Percentiles rank a stretch among this genome's conserved stretches.
These are phyloP conservation scores for Dioscorea alata DNA, from an alignment of 106 monocot genomes.

Conservation along the genomic window DNA sequence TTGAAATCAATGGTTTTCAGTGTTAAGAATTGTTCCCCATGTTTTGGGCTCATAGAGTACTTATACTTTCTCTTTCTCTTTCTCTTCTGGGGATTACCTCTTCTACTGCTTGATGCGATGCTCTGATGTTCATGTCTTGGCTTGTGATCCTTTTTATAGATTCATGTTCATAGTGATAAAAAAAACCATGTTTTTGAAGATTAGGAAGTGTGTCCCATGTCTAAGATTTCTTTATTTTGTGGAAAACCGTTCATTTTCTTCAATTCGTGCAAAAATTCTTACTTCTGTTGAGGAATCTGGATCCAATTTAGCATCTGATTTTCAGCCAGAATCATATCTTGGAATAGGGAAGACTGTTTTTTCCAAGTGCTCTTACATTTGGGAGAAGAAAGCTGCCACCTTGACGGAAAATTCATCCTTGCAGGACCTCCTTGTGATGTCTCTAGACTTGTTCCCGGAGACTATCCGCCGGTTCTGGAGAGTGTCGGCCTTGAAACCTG, in stretches of 20 bases:
- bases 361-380: constrained; percentile 32
- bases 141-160: no score
- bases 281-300: not conserved
- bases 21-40: no score
- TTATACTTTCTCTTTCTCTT: no score
- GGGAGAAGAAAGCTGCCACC: constrained; percentile 25
- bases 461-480: constrained; percentile 70
- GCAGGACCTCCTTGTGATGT: constrained; percentile 43
- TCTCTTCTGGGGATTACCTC: no score
- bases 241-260: not conserved
- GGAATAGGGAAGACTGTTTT: not conserved
- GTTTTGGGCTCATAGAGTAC: no score
- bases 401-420: constrained; percentile 24
- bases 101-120: no score
- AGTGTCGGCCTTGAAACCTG: constrained; percentile 35
- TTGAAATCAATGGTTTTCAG: no score
- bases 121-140: no score
- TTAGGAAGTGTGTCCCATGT: not conserved
- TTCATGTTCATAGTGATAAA: no score
- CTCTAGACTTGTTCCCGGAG: constrained; percentile 48
- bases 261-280: not conserved
- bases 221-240: not conserved
- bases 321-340: not conserved
- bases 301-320: not conserved
- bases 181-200: not conserved